Evolutionary conservation across 23 red algal species (phyloP), one percentile per base, ranked within the genome.

Genomic region (Agarophyton chilense): DNA sequence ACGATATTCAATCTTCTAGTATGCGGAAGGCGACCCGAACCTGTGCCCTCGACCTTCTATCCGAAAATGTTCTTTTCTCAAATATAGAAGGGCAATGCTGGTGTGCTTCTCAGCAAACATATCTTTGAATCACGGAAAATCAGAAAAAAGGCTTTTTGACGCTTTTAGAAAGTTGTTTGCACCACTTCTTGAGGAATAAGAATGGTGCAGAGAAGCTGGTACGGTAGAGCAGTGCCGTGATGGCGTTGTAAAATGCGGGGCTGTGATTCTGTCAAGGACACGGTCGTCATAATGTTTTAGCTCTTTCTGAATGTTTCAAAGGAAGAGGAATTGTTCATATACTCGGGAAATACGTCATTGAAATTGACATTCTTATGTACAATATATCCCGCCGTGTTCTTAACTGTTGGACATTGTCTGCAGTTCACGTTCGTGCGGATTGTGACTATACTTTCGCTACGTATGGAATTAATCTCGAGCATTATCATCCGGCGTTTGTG

Each of bases 201-300:
- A 31, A 64, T 82, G 22, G 77, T 66, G 14, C 26, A 38, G 14
- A 10, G 6, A 22, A 8, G 9, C 34, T 2, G 38, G 10, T 2
- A 2, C 10, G 4, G 34, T 26, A 7, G 1, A 41, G 1, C 4
- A 7, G 19, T 28, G 1, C 19, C 8, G 4, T 7, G 2, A 36
- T 9, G 40, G 4, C 40, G 1, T 39, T 1, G 21, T 47, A 32
- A 44, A 32, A 25, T 42, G 73, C 45, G 34, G 35, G 0, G 22
- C 43, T 78, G 45, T 78, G 0, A 10, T 78, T 5, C 3, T 78
- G 0, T 78, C 46, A 78, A 78, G 24, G 73, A 78, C 21, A 78
- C 73, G 21, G 73, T 52, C 46, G 73, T 78, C 43, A 78, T 45
- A 78, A 12, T 3, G 53, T 78, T 44, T 52, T 78, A 19, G 39